phyloP scores from a whole-genome alignment of 108 stramenopile species.

The Nitzschia palea region DNA sequence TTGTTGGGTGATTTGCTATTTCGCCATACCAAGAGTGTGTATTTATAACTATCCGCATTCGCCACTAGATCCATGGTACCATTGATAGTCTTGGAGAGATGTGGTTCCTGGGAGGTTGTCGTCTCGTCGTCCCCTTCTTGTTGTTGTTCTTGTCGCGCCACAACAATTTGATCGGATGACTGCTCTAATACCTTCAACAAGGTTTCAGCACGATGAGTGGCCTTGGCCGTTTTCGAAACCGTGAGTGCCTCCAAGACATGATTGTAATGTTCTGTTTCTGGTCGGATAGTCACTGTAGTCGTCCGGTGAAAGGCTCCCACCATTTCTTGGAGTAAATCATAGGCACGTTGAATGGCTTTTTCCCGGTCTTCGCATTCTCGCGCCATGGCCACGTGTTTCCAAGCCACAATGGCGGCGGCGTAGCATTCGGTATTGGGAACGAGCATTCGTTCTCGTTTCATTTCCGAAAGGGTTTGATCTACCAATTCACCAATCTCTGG shows the following conservation, averaged over 20 bases:
- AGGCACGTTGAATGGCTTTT: constrained; percentile 43
- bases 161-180: not conserved
- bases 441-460: constrained; percentile 60
- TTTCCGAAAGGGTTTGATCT: constrained; percentile 49
- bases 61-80: constrained; percentile 3
- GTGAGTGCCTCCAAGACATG: constrained; percentile 72
- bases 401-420: constrained; percentile 65
- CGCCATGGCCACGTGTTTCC: constrained; percentile 53
- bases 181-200: constrained; percentile 26
- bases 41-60: constrained; percentile 29
- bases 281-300: constrained; percentile 45
- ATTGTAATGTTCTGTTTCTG: constrained; percentile 59
- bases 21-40: constrained; percentile 10
- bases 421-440: constrained; percentile 72
- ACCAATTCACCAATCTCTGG: constrained; percentile 51
- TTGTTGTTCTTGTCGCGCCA: not conserved
- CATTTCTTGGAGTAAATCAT: constrained; percentile 63
- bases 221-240: constrained; percentile 29
- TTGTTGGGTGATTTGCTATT: constrained; percentile 33
- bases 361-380: constrained; percentile 32
- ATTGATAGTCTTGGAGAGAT: not conserved
- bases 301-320: constrained; percentile 60
- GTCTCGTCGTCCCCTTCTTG: not conserved
- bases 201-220: constrained; percentile 24
- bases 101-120: no score